A percentile compares a stretch with the other conserved stretches of the same genome.
Conservation (phyloP, 2,329 filamentous ascomycete species). For the Stagonosporopsis cucurbitacearum region DNA sequence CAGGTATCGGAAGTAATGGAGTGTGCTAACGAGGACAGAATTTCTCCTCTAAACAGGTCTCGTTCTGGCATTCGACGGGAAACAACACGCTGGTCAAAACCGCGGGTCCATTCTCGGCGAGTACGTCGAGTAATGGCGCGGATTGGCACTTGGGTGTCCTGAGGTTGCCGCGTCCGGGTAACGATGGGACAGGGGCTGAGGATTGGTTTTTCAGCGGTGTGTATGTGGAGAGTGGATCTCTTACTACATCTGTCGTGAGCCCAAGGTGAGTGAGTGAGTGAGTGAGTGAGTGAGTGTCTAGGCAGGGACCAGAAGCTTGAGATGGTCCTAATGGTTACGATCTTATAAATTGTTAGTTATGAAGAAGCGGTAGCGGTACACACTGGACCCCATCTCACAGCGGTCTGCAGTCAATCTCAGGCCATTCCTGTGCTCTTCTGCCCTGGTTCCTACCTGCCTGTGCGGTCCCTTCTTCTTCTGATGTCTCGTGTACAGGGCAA, state of each 20-base stretch:
- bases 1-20: no score
- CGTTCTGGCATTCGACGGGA: conserved; percentile 74
- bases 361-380: no score
- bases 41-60: conserved; percentile 67
- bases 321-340: no score
- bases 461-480: neutral
- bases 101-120: conserved; percentile 65
- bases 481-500: neutral
- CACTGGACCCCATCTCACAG: neutral
- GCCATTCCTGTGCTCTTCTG: neutral
- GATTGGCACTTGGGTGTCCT: conserved; percentile 78
- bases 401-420: neutral
- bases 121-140: conserved; percentile 69
- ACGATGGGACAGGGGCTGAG: conserved; percentile 60
- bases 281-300: neutral
- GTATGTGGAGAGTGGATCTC: conserved; percentile 68
- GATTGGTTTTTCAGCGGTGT: conserved; percentile 76
- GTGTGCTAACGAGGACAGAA: conserved; percentile 51
- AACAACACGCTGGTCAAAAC: conserved; percentile 62
- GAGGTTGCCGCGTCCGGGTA: conserved; percentile 65
- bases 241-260: conserved; percentile 44
- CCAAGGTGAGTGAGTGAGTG: conserved; percentile 20
- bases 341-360: neutral
- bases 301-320: neutral
- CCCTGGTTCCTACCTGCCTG: neutral